Percentiles rank a stretch among this genome's conserved stretches.
phyloP scores from a whole-genome alignment of 495 filamentous ascomycete species.

The Penicillium tannophilum region DNA sequence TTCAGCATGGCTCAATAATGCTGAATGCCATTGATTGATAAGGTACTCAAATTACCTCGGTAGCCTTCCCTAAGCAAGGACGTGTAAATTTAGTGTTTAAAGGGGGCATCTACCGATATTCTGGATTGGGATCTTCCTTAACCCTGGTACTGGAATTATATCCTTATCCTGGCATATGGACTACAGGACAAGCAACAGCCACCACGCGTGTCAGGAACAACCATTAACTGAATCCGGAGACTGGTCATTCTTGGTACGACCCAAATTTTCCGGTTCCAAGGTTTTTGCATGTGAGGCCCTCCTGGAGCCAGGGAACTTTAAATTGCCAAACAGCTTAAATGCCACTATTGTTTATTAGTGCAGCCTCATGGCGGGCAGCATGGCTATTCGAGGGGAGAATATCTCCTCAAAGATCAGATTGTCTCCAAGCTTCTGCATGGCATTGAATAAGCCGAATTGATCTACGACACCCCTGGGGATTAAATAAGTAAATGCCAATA shows the following conservation, averaged over 20 bases:
- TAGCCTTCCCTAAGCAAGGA: not conserved
- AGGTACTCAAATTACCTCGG: not conserved
- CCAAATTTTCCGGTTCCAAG: too few species aligned
- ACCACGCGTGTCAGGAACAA: not conserved
- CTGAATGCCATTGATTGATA: not conserved
- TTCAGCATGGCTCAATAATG: not conserved
- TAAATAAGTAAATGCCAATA: too few species aligned
- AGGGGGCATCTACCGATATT: too few species aligned
- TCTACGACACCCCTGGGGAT: too few species aligned
- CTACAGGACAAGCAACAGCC: not conserved
- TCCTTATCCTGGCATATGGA: too few species aligned
- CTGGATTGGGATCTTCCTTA: too few species aligned
- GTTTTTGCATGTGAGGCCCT: not conserved
- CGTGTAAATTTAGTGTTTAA: too few species aligned
- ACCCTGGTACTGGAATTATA: too few species aligned
- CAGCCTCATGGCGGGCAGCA: not conserved
- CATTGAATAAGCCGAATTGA: too few species aligned
- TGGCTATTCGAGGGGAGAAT: too few species aligned
- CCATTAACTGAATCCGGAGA: not conserved
- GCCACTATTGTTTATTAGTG: not conserved
- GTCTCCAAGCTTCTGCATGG: too few species aligned
- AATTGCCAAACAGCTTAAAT: not conserved
- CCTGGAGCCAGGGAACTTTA: not conserved
- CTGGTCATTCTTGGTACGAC: not conserved
- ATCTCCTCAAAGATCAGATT: too few species aligned